These are phyloP conservation scores for Kwoniella europaea DNA, from an alignment of 768 basidiomycete species.

Conservation along the genomic window DNA sequence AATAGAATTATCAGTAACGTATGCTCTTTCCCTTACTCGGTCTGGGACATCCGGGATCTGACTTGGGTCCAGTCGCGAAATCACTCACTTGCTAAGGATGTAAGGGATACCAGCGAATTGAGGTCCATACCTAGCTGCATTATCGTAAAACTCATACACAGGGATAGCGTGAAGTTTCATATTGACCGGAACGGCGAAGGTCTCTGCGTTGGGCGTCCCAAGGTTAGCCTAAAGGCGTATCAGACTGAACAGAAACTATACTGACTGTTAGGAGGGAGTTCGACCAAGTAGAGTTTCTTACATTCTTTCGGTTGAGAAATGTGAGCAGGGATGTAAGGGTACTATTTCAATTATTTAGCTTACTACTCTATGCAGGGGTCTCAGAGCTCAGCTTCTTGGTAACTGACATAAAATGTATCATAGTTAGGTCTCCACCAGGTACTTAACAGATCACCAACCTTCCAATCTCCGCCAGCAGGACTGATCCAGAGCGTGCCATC, in stretches of 20 bases:
- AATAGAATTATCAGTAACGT: not conserved
- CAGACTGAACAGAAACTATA: constrained; percentile 28
- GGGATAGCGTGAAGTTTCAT: constrained; percentile 98
- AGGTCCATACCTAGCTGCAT: constrained; percentile 88
- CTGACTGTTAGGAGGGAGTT: constrained; percentile 92
- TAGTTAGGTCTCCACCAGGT: constrained; percentile 99
- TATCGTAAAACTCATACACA: constrained; percentile 95
- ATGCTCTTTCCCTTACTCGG: too few species aligned
- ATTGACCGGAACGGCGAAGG: constrained; percentile 95
- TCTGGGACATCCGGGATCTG: too few species aligned
- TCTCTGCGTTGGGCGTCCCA: constrained; percentile 65
- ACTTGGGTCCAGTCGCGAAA: too few species aligned
- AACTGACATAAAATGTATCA: constrained; percentile 94
- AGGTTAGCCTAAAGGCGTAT: not conserved
- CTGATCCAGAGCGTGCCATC: constrained; percentile 1
- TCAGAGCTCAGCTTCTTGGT: not conserved
- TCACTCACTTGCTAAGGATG: constrained; percentile 74
- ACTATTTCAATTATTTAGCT: constrained; percentile 62
- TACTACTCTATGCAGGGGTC: not conserved
- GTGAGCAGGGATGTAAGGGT: constrained; percentile 92
- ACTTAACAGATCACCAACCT: constrained; percentile 92
- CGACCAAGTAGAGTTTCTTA: constrained; percentile 92
- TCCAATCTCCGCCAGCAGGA: constrained; percentile 87
- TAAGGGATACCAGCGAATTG: constrained; percentile 94
- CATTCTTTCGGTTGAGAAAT: constrained; percentile 97